These are phyloP conservation scores for Papilionanthe hybrid DNA, from an alignment of 116 monocot species.

Conservation along the genomic window DNA sequence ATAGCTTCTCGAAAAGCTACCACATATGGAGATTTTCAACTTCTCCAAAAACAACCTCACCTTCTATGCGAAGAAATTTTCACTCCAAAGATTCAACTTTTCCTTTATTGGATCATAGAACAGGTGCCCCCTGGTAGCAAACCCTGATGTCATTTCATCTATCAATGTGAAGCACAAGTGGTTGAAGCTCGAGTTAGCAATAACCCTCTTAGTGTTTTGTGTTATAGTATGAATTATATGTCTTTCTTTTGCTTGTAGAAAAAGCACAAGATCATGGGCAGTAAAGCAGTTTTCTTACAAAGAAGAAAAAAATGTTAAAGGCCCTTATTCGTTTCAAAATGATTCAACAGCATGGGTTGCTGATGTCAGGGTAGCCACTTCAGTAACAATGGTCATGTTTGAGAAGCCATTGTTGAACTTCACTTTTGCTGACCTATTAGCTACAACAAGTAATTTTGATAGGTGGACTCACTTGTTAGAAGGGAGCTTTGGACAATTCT, in stretches of 20 bases:
- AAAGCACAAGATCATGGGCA: constrained; percentile 30
- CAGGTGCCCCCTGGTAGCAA: constrained; percentile 73
- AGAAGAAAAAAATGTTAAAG: constrained; percentile 45
- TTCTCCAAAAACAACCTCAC: constrained; percentile 89
- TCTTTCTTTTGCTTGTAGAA: constrained; percentile 27
- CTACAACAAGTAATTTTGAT: constrained; percentile 76
- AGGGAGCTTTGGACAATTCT: constrained; percentile 70
- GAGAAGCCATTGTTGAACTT: constrained; percentile 87
- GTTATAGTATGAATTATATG: constrained; percentile 34
- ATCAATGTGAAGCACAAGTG: constrained; percentile 13
- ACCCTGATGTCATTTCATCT: constrained; percentile 32
- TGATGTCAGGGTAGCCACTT: constrained; percentile 54
- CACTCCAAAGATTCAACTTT: constrained; percentile 23
- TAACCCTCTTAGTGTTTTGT: constrained; percentile 38
- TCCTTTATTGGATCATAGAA: constrained; percentile 54
- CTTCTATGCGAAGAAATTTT: constrained; percentile 41
- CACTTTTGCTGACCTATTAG: constrained; percentile 71
- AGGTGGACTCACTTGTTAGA: constrained; percentile 58
- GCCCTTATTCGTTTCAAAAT: constrained; percentile 63
- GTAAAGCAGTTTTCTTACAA: constrained; percentile 52
- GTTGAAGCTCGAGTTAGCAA: constrained; percentile 36
- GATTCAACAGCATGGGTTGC: constrained; percentile 83
- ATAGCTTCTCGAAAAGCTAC: constrained; percentile 36
- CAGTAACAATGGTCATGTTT: constrained; percentile 75
- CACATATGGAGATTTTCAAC: constrained; percentile 46